Percentiles rank a stretch among this genome's conserved stretches.
Conservation (phyloP, 257 asterid species). For the Paulownia fortunei region DNA sequence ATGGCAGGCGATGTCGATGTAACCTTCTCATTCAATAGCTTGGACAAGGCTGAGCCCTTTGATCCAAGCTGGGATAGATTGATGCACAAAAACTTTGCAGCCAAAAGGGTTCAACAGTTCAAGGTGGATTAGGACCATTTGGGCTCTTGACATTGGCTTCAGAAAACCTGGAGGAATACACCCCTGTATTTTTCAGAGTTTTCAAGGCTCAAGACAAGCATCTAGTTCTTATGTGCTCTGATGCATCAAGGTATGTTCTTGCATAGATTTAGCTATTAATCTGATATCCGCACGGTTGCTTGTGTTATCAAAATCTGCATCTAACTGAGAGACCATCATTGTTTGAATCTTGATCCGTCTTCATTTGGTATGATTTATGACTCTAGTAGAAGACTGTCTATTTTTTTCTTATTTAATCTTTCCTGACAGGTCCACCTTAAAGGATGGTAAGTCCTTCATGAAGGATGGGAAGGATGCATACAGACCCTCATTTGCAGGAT, state of each 20-base stretch:
- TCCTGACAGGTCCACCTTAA: slow-evolving; percentile 43
- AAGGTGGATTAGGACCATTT: slow-evolving; percentile 70
- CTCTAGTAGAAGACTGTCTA: too few species aligned
- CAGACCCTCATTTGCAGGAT: slow-evolving; percentile 70
- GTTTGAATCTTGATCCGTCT: too few species aligned
- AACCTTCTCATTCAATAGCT: slow-evolving; percentile 49
- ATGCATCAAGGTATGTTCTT: slow-evolving; percentile 49
- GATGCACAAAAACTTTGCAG: slow-evolving; percentile 56
- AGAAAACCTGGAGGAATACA: slow-evolving; percentile 49
- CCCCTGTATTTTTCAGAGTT: slow-evolving; percentile 63
- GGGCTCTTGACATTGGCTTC: slow-evolving; percentile 63
- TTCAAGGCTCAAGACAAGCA: slow-evolving; percentile 55
- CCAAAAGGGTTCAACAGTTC: slow-evolving; percentile 43
- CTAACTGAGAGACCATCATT: too few species aligned
- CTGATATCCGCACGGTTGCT: too few species aligned
- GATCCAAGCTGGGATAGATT: slow-evolving; percentile 56
- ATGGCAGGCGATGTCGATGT: slow-evolving; percentile 71
- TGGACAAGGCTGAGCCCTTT: slow-evolving; percentile 62
- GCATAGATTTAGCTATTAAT: neutral
- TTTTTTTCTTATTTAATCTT: neutral
- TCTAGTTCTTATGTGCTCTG: slow-evolving; percentile 64
- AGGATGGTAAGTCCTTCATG: slow-evolving; percentile 30
- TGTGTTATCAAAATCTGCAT: too few species aligned
- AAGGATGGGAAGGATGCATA: slow-evolving; percentile 34
- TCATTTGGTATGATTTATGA: too few species aligned